phyloP scores from a whole-genome alignment of 2,329 filamentous ascomycete species.

The Oidium heveae region DNA sequence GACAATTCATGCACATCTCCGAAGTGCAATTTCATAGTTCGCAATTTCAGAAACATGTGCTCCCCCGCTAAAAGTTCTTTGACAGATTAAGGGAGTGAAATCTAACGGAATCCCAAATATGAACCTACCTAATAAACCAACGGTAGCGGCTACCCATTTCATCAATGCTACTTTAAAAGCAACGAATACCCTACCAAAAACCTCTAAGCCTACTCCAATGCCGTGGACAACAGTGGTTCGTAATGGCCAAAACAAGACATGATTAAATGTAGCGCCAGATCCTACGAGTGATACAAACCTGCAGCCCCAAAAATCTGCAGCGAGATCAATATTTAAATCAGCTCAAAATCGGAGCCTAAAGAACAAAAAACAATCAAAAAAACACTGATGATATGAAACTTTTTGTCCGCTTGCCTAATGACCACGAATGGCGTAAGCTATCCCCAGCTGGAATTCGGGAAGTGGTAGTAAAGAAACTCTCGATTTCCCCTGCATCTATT shows the following conservation, averaged over 20 bases:
- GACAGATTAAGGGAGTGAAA: no score
- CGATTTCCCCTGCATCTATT: background rate
- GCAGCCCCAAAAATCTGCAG: background rate
- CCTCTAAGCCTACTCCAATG: background rate
- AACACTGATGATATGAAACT: background rate
- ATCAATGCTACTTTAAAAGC: background rate
- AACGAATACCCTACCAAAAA: background rate
- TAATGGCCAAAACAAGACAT: background rate
- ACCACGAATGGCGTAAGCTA: background rate
- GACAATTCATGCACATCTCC: no score
- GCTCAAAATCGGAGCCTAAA: background rate
- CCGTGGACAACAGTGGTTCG: background rate
- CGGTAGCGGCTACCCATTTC: background rate
- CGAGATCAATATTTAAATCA: background rate
- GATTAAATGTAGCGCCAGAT: background rate
- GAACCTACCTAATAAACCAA: background rate
- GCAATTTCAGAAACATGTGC: no score
- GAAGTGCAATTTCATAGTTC: no score
- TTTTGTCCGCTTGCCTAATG: background rate
- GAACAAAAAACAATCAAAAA: background rate
- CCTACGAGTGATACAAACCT: background rate
- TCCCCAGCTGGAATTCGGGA: background rate
- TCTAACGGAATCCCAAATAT: background rate
- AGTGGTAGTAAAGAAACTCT: background rate
- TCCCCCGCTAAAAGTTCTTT: no score